Evolutionary conservation across 192 early-diverging fungal species (phyloP).

Genomic region (Coemansia sp.): DNA sequence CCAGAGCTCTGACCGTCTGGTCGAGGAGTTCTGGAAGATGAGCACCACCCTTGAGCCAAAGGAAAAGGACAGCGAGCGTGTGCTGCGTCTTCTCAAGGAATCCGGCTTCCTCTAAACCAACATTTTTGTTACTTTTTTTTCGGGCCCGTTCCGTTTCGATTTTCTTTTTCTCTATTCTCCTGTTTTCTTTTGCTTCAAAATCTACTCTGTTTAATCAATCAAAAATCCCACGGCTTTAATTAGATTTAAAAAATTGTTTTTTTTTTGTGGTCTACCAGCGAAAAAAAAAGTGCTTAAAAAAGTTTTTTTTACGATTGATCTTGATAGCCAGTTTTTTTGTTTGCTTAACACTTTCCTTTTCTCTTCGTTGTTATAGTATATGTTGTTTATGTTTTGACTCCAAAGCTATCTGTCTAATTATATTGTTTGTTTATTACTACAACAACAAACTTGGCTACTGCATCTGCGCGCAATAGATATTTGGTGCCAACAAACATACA

Average conservation of each 20-base stretch:
- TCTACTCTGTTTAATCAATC: background rate
- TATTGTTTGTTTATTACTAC: background rate
- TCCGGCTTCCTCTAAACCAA: slow-evolving; percentile 73
- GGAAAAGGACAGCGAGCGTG: slow-evolving; percentile 81
- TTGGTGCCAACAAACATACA: background rate
- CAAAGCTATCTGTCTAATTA: background rate
- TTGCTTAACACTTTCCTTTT: background rate
- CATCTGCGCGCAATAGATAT: background rate
- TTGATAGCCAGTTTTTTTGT: background rate
- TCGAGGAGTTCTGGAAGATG: slow-evolving; percentile 75
- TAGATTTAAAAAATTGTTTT: too few relatives aligned
- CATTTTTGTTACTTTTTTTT: background rate
- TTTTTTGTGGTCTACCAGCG: too few relatives aligned
- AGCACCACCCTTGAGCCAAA: slow-evolving; percentile 81
- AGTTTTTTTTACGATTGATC: background rate
- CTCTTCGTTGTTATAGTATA: background rate
- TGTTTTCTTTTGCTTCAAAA: background rate
- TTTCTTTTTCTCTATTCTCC: background rate
- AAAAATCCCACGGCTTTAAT: too few relatives aligned
- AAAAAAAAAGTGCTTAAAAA: slow-evolving; percentile 4
- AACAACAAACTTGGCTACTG: background rate
- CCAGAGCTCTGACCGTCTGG: slow-evolving; percentile 55
- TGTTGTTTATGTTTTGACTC: background rate
- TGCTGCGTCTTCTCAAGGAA: slow-evolving; percentile 71
- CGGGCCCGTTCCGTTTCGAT: background rate